Conservation (phyloP, 208 protist species). For the Entamoeba moshkovskii region DNA sequence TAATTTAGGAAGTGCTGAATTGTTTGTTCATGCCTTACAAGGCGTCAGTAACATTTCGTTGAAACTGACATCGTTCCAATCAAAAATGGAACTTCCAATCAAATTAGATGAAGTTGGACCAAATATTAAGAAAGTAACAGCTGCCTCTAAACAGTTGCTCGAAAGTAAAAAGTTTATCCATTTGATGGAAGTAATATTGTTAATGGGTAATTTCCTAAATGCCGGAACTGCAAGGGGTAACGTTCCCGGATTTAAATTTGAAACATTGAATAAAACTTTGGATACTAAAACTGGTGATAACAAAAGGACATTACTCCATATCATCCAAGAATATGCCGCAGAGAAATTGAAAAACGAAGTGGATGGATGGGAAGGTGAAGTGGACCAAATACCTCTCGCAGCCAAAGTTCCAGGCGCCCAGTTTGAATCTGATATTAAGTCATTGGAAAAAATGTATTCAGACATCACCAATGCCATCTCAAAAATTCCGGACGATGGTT, state of each 20-base stretch:
- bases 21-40: not conserved
- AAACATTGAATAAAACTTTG: not conserved
- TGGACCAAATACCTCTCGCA: not conserved
- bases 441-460: not conserved
- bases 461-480: not conserved
- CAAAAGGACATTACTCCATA: not conserved
- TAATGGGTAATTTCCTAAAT: not conserved
- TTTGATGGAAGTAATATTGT: not conserved
- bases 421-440: not conserved
- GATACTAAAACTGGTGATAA: not conserved
- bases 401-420: not conserved
- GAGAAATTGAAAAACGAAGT: not conserved
- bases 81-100: not conserved
- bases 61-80: not conserved
- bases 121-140: not conserved
- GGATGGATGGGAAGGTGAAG: not conserved
- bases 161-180: not conserved
- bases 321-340: not conserved
- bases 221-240: not conserved
- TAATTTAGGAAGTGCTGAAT: not conserved
- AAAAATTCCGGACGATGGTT: not conserved
- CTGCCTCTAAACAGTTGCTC: not conserved
- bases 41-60: not conserved
- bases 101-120: constrained; percentile 2
- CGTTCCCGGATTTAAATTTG: not conserved